Conservation (phyloP, 345 rosid species). For the Noccaea caerulescens region DNA sequence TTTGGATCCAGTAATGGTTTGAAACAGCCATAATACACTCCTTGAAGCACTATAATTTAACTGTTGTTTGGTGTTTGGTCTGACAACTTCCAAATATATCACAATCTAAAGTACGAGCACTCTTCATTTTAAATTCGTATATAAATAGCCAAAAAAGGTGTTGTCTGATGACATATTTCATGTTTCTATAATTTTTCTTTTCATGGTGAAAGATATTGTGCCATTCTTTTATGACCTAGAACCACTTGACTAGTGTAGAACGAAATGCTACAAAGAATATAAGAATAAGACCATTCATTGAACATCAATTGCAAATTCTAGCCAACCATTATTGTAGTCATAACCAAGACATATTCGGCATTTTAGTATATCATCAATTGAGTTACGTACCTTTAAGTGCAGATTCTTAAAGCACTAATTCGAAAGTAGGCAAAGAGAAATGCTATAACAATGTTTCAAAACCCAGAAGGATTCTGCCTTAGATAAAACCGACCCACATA, state of each 20-base stretch:
- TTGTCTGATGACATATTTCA: not conserved
- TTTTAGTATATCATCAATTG: not conserved
- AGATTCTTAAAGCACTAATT: slow-evolving; percentile 30
- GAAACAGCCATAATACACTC: too few relatives aligned
- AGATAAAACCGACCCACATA: slow-evolving; percentile 32
- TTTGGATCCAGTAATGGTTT: not conserved
- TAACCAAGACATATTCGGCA: slow-evolving; percentile 2
- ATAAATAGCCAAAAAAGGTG: not conserved
- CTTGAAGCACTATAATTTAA: not conserved
- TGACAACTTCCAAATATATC: not conserved
- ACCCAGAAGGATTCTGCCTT: slow-evolving; percentile 10
- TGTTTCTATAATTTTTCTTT: not conserved
- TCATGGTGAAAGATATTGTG: not conserved
- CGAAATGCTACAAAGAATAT: not conserved
- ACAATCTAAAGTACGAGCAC: not conserved
- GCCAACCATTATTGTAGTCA: slow-evolving; percentile 1
- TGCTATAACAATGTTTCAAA: slow-evolving; percentile 3
- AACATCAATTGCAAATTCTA: not conserved
- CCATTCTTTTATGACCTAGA: not conserved
- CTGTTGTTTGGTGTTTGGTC: not conserved
- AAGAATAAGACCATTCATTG: not conserved
- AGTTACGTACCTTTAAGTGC: not conserved
- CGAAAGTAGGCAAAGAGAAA: slow-evolving; percentile 4
- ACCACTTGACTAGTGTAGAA: not conserved
- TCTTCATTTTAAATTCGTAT: not conserved